These are phyloP conservation scores for Calonectria hawksworthii DNA, from an alignment of 2,329 filamentous ascomycete species.

Conservation along the genomic window DNA sequence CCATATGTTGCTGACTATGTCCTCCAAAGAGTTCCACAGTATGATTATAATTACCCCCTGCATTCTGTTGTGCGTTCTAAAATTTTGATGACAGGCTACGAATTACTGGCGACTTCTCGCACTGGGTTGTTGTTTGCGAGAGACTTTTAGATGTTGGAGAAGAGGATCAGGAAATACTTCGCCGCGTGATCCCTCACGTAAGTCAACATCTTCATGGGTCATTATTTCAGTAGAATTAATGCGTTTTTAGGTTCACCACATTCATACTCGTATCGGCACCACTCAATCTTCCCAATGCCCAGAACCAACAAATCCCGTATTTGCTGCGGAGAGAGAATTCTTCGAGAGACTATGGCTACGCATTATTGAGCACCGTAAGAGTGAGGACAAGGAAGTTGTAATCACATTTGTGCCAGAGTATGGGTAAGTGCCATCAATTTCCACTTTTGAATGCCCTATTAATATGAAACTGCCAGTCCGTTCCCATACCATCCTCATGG, in stretches of 20 bases:
- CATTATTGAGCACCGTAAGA: slow-evolving; percentile 23
- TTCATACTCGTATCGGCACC: slow-evolving; percentile 52
- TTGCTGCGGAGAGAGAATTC: slow-evolving; percentile 45
- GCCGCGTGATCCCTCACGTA: slow-evolving; percentile 47
- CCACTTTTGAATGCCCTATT: not conserved
- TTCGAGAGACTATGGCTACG: slow-evolving; percentile 47
- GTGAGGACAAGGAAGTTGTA: not conserved
- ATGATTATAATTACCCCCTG: not conserved
- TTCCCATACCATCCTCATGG: slow-evolving; percentile 41
- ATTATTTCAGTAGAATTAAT: not conserved
- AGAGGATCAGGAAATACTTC: slow-evolving; percentile 34
- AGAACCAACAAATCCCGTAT: slow-evolving; percentile 48
- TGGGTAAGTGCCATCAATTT: slow-evolving; percentile 21
- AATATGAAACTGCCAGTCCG: slow-evolving; percentile 26
- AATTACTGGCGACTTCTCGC: slow-evolving; percentile 43
- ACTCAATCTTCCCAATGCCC: slow-evolving; percentile 53
- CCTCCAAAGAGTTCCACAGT: slow-evolving; percentile 49
- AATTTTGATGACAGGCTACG: slow-evolving; percentile 21
- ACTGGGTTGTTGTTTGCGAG: slow-evolving; percentile 40
- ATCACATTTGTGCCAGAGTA: slow-evolving; percentile 26
- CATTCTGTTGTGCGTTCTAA: not conserved
- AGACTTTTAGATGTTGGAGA: slow-evolving; percentile 34
- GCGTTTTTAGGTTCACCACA: slow-evolving; percentile 47
- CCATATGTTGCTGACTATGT: slow-evolving; percentile 46
- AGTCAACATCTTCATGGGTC: not conserved